Evolutionary conservation across 176 grass and related monocot species (phyloP).

Genomic region (Juncus inflexus): DNA sequence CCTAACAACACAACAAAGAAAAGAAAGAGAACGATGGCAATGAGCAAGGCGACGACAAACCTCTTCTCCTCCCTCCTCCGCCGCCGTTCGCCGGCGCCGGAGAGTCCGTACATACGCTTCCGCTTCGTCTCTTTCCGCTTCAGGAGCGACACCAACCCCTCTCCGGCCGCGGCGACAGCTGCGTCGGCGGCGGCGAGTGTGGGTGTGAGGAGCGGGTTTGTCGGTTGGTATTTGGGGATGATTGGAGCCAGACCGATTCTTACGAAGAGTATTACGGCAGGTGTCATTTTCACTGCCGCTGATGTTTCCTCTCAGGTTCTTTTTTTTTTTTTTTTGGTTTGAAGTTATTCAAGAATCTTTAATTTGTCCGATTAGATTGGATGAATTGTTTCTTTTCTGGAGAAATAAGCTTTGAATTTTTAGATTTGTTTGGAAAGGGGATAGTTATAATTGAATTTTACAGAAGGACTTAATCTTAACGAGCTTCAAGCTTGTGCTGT

Average conservation of each 20-base stretch:
- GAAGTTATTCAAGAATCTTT: background rate
- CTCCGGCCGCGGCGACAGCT: background rate
- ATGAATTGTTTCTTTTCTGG: no score
- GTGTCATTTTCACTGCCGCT: conserved; percentile 67
- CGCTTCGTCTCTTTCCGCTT: conserved; percentile 42
- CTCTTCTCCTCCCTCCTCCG: conserved; percentile 32
- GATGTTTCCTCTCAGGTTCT: conserved; percentile 80
- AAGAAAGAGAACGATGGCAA: conserved; percentile 11
- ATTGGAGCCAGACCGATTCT: conserved; percentile 63
- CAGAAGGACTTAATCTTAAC: no score
- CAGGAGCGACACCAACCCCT: conserved; percentile 25
- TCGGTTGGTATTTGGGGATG: conserved; percentile 66
- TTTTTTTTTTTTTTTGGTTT: background rate
- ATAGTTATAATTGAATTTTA: no score
- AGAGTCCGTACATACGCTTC: conserved; percentile 40
- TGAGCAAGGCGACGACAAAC: conserved; percentile 12
- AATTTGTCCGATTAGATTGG: background rate
- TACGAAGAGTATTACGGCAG: conserved; percentile 90
- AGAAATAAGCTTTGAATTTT: no score
- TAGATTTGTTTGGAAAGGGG: no score
- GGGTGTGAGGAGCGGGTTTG: conserved; percentile 33
- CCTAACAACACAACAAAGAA: background rate
- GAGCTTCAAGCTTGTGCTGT: no score
- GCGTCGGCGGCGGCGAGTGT: conserved; percentile 8
- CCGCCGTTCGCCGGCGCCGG: conserved; percentile 8